Conservation (phyloP, 345 rosid genomes). For the Hibiscus mutabilis region DNA sequence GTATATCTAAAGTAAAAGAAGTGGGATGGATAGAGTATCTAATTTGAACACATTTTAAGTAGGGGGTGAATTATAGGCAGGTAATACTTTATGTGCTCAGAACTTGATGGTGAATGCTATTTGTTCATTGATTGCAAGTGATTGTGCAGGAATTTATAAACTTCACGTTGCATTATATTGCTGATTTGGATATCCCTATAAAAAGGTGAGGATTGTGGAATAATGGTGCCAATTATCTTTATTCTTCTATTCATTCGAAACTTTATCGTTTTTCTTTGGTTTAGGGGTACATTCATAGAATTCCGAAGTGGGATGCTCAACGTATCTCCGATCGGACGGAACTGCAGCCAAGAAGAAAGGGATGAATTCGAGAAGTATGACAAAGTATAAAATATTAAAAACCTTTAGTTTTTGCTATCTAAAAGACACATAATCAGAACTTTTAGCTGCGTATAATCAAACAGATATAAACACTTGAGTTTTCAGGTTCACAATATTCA, state of each 20-base stretch:
- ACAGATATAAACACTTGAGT: conserved; percentile 9
- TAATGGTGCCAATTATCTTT: background rate
- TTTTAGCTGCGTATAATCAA: conserved; percentile 4
- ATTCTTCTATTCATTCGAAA: conserved; percentile 1
- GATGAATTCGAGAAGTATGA: conserved; percentile 92
- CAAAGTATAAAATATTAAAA: conserved; percentile 42
- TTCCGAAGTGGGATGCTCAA: conserved; percentile 96
- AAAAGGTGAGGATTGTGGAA: conserved; percentile 49
- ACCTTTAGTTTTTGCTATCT: conserved; percentile 2
- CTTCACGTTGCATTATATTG: conserved; percentile 78
- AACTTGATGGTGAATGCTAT: background rate
- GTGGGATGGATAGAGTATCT: too few species aligned
- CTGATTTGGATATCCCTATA: conserved; percentile 94
- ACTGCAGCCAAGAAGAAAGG: conserved; percentile 99
- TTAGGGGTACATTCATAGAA: conserved; percentile 94
- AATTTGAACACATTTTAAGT: too few species aligned
- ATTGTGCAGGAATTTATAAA: conserved; percentile 78
- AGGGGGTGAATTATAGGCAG: too few species aligned
- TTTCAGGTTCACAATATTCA: conserved; percentile 82
- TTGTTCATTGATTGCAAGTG: conserved; percentile 9
- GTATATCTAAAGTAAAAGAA: background rate
- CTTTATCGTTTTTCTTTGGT: conserved; percentile 8
- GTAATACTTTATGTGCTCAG: background rate
- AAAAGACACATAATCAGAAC: background rate
- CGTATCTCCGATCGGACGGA: conserved; percentile 93